Evolutionary conservation across 257 asterid genomes (phyloP).

Genomic region (Nicotiana tabacum): DNA sequence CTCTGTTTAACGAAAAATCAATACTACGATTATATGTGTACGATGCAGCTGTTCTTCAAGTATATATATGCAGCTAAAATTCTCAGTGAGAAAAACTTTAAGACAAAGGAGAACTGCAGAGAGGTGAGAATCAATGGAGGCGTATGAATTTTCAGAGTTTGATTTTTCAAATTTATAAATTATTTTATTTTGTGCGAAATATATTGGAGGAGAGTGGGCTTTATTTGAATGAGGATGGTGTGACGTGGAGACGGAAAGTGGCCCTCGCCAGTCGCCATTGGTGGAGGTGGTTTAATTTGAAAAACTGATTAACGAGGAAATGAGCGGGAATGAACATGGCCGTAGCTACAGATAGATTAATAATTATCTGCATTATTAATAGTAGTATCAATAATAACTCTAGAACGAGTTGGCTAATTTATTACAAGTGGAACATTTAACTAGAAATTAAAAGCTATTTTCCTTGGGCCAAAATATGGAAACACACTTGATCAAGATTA

Average conservation of each 20-base stretch:
- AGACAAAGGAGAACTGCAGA: not conserved
- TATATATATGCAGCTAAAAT: not conserved
- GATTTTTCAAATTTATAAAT: not conserved
- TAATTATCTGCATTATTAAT: too few relatives aligned
- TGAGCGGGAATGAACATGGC: not conserved
- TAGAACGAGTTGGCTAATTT: not conserved
- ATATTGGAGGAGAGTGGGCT: not conserved
- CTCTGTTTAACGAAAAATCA: not conserved
- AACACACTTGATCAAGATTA: not conserved
- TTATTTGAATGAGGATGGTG: not conserved
- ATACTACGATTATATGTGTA: not conserved
- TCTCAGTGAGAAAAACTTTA: not conserved
- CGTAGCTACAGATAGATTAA: not conserved
- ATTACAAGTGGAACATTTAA: not conserved
- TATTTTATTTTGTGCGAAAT: conserved; percentile 1
- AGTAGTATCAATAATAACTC: not conserved
- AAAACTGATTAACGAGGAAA: not conserved
- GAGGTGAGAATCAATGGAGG: conserved; percentile 11
- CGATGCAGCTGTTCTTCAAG: not conserved
- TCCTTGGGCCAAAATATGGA: not conserved
- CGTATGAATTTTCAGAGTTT: conserved; percentile 11
- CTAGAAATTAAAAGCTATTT: not conserved
- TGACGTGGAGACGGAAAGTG: conserved; percentile 5
- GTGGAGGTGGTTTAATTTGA: not conserved
- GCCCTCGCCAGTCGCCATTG: not conserved